These are phyloP conservation scores for Ephemerocybe angulata DNA, from an alignment of 768 basidiomycete genomes.

Conservation along the genomic window DNA sequence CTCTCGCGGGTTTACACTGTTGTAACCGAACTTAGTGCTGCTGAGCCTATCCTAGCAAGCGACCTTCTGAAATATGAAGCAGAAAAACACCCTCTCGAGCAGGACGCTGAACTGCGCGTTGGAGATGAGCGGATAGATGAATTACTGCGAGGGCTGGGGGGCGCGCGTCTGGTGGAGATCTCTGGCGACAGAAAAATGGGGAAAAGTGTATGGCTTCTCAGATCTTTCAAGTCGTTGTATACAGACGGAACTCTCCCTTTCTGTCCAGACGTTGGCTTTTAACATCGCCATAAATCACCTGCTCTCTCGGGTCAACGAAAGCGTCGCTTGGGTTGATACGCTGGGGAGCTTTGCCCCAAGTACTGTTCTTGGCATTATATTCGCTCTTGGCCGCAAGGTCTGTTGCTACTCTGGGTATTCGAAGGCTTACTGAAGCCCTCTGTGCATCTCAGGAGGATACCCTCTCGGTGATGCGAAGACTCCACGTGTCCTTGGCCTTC, in stretches of 20 bases:
- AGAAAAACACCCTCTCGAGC: slow-evolving; percentile 17
- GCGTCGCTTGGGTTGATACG: slow-evolving; percentile 69
- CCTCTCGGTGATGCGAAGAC: slow-evolving; percentile 43
- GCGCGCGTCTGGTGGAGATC: slow-evolving; percentile 58
- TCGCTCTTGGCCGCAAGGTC: slow-evolving; percentile 14
- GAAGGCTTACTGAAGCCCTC: background rate
- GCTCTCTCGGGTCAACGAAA: slow-evolving; percentile 27
- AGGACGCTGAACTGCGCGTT: slow-evolving; percentile 22
- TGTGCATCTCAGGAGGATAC: slow-evolving; percentile 22
- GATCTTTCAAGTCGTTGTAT: background rate
- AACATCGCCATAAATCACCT: slow-evolving; percentile 58
- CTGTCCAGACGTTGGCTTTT: slow-evolving; percentile 51
- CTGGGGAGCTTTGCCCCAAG: slow-evolving; percentile 62
- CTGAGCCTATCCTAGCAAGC: slow-evolving; percentile 31
- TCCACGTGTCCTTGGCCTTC: slow-evolving; percentile 57
- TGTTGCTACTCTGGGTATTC: background rate
- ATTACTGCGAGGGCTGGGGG: slow-evolving; percentile 48
- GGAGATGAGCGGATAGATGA: slow-evolving; percentile 51
- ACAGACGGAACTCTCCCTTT: background rate
- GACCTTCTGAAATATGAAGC: slow-evolving; percentile 27
- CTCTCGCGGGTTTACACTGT: slow-evolving; percentile 37
- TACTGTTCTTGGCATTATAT: slow-evolving; percentile 37
- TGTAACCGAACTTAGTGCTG: slow-evolving; percentile 42
- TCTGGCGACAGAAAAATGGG: slow-evolving; percentile 64
- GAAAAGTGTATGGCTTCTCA: slow-evolving; percentile 53